Percentiles rank a stretch among this genome's conserved stretches.
phyloP scores from a whole-genome alignment of 148 eudicot genomes.

The Nepenthes gracilis region DNA sequence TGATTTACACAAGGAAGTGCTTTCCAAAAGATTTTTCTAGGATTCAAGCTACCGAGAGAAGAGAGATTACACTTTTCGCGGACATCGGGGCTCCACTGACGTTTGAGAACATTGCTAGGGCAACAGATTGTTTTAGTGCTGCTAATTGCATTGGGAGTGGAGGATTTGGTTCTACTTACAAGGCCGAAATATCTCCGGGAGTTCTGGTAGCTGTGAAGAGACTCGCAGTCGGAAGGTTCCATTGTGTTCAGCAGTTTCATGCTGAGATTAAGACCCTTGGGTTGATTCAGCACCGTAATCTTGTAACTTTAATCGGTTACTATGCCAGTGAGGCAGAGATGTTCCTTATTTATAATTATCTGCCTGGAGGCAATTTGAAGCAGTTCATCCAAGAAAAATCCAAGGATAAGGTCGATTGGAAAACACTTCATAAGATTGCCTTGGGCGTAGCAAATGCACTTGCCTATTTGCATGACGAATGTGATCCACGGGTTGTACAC shows the following conservation, averaged over 20 bases:
- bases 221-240: conserved; percentile 43
- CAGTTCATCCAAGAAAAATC: conserved; percentile 44
- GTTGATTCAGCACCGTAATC: conserved; percentile 45
- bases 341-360: conserved; percentile 58
- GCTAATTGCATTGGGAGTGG: conserved; percentile 53
- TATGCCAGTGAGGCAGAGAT: conserved; percentile 51
- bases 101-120: conserved; percentile 26
- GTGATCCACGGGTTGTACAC: conserved; percentile 53
- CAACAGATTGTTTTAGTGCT: conserved; percentile 45
- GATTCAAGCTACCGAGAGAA: conserved; percentile 18
- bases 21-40: conserved; percentile 18
- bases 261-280: conserved; percentile 54
- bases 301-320: conserved; percentile 54
- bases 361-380: conserved; percentile 55
- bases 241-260: conserved; percentile 55
- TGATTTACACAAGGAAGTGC: conserved; percentile 33
- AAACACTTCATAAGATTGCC: conserved; percentile 41
- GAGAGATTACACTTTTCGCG: conserved; percentile 1
- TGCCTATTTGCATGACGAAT: conserved; percentile 48
- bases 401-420: conserved; percentile 27
- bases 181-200: conserved; percentile 46
- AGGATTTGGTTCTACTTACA: conserved; percentile 63
- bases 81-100: conserved; percentile 10
- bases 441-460: conserved; percentile 46
- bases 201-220: conserved; percentile 55